Conservation (phyloP, 176 grass and related monocot genomes). For the Raddia guianensis region DNA sequence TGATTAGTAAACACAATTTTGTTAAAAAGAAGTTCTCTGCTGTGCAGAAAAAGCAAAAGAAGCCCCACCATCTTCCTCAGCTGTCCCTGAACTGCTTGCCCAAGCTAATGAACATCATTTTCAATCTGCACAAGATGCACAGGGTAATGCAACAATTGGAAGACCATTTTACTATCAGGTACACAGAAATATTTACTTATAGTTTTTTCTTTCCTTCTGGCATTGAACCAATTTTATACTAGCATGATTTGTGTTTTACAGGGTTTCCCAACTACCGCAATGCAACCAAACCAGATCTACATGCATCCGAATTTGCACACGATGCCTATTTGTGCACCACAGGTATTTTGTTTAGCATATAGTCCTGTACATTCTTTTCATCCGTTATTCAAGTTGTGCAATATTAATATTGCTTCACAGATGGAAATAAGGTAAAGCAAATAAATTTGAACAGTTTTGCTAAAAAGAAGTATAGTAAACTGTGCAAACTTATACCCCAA, state of each 20-base stretch:
- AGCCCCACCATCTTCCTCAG: conserved; percentile 43
- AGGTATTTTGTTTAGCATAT: conserved; percentile 52
- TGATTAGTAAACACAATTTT: conserved; percentile 32
- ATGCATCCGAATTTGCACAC: conserved; percentile 66
- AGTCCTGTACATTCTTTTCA: neutral
- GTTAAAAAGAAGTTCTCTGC: conserved; percentile 28
- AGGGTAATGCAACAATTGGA: conserved; percentile 62
- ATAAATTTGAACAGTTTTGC: conserved; percentile 9
- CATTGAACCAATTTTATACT: conserved; percentile 43
- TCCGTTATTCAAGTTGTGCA: neutral
- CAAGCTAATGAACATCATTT: conserved; percentile 61
- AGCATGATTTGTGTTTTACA: conserved; percentile 40
- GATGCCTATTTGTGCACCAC: conserved; percentile 66
- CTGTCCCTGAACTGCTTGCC: conserved; percentile 37
- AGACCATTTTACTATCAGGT: conserved; percentile 78
- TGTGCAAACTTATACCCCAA: conserved; percentile 13
- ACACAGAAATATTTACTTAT: conserved; percentile 30
- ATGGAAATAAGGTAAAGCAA: neutral
- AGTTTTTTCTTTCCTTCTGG: conserved; percentile 36
- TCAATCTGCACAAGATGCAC: conserved; percentile 59
- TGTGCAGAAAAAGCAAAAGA: conserved; percentile 58
- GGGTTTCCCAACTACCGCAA: conserved; percentile 44
- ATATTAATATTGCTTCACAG: conserved; percentile 8
- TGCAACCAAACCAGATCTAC: conserved; percentile 69
- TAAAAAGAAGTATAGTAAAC: neutral